phyloP scores from a whole-genome alignment of 352 stramenopile species.

The Phytophthora foliorum region DNA sequence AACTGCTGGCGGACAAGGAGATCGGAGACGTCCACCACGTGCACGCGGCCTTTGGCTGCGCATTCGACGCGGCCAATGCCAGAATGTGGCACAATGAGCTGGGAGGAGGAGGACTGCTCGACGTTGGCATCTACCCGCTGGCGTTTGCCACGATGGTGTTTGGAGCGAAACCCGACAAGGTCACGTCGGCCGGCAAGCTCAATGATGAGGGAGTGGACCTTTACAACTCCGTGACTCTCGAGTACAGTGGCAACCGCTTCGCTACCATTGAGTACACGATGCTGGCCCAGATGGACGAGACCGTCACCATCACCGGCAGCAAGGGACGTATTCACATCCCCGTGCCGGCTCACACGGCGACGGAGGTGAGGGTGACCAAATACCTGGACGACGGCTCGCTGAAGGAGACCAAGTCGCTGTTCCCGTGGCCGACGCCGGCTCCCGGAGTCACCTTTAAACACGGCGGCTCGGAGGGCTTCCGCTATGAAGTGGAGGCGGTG shows the following conservation, averaged over 20 bases:
- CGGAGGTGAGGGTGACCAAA: constrained; percentile 46
- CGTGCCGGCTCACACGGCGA: constrained; percentile 55
- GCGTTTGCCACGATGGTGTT: constrained; percentile 78
- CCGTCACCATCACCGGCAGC: constrained; percentile 72
- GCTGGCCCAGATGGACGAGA: constrained; percentile 74
- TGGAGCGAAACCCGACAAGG: constrained; percentile 50
- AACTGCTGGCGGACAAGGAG: constrained; percentile 46
- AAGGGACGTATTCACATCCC: constrained; percentile 73
- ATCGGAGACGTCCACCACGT: constrained; percentile 67
- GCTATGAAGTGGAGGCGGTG: constrained; percentile 79
- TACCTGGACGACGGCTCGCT: constrained; percentile 16
- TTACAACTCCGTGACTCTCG: constrained; percentile 66
- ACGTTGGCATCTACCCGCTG: constrained; percentile 86
- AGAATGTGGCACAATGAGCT: constrained; percentile 74
- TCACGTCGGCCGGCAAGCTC: constrained; percentile 60
- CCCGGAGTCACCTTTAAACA: constrained; percentile 58
- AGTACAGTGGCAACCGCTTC: constrained; percentile 63
- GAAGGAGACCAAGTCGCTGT: constrained; percentile 47
- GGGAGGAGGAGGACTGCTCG: constrained; percentile 77
- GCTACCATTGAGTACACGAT: constrained; percentile 71
- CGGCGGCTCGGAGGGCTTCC: constrained; percentile 69
- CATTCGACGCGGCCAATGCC: constrained; percentile 40
- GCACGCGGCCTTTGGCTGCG: constrained; percentile 59
- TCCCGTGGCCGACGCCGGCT: constrained; percentile 49
- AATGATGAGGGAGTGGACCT: constrained; percentile 65